Conservation (phyloP, 768 basidiomycete genomes). For the Russula griseocarnosa region DNA sequence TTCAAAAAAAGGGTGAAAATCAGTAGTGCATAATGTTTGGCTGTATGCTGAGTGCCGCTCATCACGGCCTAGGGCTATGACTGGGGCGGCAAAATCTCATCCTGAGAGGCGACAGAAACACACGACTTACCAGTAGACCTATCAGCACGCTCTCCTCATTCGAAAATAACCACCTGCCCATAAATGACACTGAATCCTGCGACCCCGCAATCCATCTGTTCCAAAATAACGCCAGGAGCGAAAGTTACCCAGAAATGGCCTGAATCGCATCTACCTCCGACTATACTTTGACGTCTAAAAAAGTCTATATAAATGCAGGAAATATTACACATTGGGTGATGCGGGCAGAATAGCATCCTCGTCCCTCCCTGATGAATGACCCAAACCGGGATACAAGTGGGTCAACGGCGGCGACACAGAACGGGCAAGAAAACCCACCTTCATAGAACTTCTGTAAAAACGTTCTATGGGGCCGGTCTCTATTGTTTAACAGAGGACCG, state of each 20-base stretch:
- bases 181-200: background rate
- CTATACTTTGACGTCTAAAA: constrained; percentile 17
- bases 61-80: constrained; percentile 29
- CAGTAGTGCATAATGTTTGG: constrained; percentile 29
- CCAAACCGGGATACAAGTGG: constrained; percentile 11
- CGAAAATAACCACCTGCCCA: background rate
- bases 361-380: constrained; percentile 59
- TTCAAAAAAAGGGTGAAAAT: constrained; percentile 6
- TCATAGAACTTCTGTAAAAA: constrained; percentile 85
- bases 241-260: background rate
- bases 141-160: background rate
- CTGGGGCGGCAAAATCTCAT: constrained; percentile 30
- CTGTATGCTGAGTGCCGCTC: constrained; percentile 29
- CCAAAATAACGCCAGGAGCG: background rate
- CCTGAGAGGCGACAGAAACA: background rate
- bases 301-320: constrained; percentile 19
- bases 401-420: background rate
- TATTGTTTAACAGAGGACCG: constrained; percentile 58
- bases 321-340: constrained; percentile 26
- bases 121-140: constrained; percentile 5
- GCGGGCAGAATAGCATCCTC: constrained; percentile 66
- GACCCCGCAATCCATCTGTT: background rate
- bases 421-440: constrained; percentile 45
- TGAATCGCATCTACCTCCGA: background rate
- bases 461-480: constrained; percentile 47